Percentiles rank a stretch among this genome's conserved stretches.
Evolutionary conservation across 2,329 filamentous ascomycete species (phyloP).

Genomic region (Hymenoscyphus occultus): DNA sequence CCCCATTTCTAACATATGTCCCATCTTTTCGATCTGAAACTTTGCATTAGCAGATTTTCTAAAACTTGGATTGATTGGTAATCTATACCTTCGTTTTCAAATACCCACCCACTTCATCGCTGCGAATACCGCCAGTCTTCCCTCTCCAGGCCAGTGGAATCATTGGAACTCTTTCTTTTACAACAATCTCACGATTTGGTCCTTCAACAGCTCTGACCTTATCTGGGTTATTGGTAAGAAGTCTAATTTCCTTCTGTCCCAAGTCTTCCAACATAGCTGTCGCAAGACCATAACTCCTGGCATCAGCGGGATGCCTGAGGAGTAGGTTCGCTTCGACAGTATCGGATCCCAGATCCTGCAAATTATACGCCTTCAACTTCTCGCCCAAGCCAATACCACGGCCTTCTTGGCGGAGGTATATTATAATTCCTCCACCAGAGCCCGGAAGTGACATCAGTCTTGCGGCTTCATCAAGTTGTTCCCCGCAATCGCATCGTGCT

Average conservation of each 20-base stretch:
- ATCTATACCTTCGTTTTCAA: slow-evolving; percentile 81
- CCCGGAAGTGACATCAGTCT: slow-evolving; percentile 79
- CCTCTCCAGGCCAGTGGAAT: slow-evolving; percentile 91
- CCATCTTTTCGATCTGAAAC: slow-evolving; percentile 78
- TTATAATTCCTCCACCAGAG: slow-evolving; percentile 78
- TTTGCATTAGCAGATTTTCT: slow-evolving; percentile 9
- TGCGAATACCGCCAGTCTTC: slow-evolving; percentile 71
- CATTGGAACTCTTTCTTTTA: slow-evolving; percentile 91
- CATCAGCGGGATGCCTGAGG: slow-evolving; percentile 88
- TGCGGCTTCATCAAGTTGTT: slow-evolving; percentile 95
- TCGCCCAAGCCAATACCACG: slow-evolving; percentile 91
- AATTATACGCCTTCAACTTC: slow-evolving; percentile 96
- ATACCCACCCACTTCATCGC: slow-evolving; percentile 89
- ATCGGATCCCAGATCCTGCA: slow-evolving; percentile 95
- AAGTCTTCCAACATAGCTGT: slow-evolving; percentile 91
- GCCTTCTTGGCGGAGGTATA: slow-evolving; percentile 94
- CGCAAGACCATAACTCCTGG: slow-evolving; percentile 90
- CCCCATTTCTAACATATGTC: slow-evolving; percentile 67
- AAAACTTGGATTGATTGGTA: not conserved
- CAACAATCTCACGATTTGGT: slow-evolving; percentile 79
- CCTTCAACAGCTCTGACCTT: slow-evolving; percentile 95
- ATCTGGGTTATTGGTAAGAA: slow-evolving; percentile 96
- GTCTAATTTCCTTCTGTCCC: slow-evolving; percentile 70
- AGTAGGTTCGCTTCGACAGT: slow-evolving; percentile 95
- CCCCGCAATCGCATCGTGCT: slow-evolving; percentile 93